Conservation (phyloP, 345 rosid genomes). For the Lepidium sativum region DNA sequence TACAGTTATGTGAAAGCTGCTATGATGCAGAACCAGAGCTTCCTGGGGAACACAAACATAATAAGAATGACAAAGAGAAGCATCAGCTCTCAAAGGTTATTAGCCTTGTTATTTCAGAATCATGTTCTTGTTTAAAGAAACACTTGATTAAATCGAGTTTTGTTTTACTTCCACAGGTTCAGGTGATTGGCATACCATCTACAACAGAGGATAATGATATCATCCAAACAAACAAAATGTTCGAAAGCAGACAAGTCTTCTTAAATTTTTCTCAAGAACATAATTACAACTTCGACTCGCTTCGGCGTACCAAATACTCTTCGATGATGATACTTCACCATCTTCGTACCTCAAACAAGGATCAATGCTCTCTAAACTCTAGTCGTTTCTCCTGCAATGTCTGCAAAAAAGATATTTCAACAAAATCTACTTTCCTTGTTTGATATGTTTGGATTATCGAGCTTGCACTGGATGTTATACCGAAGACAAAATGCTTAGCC, state of each 20-base stretch:
- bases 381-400: constrained; percentile 22
- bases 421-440: constrained; percentile 27
- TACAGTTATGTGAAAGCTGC: constrained; percentile 64
- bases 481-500: constrained; percentile 2
- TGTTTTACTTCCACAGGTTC: constrained; percentile 28
- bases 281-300: constrained; percentile 51
- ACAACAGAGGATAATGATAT: constrained; percentile 46
- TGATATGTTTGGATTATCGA: constrained; percentile 23
- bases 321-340: constrained; percentile 70
- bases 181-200: constrained; percentile 31
- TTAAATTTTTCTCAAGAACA: constrained; percentile 46
- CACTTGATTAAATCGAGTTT: background rate
- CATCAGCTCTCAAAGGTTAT: constrained; percentile 51
- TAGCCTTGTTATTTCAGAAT: background rate
- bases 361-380: background rate
- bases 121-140: background rate
- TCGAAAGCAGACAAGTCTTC: constrained; percentile 46
- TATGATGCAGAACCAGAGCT: constrained; percentile 28
- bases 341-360: constrained; percentile 28
- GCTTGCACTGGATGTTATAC: constrained; percentile 39
- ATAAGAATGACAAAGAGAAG: constrained; percentile 26
- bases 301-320: constrained; percentile 66
- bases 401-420: constrained; percentile 32
- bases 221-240: constrained; percentile 28
- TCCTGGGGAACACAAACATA: constrained; percentile 24